Evolutionary conservation across 192 early-diverging fungal genomes (phyloP).

Genomic region (Rhizophagus clarus): DNA sequence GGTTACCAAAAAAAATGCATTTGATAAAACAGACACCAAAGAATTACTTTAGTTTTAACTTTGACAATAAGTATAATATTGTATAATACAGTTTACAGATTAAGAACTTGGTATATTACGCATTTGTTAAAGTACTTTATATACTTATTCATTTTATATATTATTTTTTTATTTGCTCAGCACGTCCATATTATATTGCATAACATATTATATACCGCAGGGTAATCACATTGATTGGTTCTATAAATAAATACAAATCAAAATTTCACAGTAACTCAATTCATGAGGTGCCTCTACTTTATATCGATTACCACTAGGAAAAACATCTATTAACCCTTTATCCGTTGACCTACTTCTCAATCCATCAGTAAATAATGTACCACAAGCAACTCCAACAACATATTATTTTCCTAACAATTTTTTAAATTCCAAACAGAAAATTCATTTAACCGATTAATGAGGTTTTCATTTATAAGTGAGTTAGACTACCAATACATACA

Average conservation of each 20-base stretch:
- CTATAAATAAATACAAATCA: neutral
- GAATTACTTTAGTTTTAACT: no score
- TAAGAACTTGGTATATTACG: no score
- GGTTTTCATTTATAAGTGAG: slow-evolving; percentile 17
- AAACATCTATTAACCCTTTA: slow-evolving; percentile 23
- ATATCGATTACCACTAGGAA: slow-evolving; percentile 16
- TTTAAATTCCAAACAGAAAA: slow-evolving; percentile 12
- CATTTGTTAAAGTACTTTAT: no score
- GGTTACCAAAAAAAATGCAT: no score
- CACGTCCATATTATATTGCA: no score
- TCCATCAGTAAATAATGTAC: neutral
- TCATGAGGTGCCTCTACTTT: slow-evolving; percentile 4
- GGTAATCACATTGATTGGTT: neutral
- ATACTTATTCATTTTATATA: no score
- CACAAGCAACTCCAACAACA: slow-evolving; percentile 26
- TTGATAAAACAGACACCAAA: no score
- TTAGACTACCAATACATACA: neutral
- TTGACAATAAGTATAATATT: no score
- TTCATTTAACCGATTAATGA: slow-evolving; percentile 17
- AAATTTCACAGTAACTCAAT: neutral
- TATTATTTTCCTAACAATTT: slow-evolving; percentile 18
- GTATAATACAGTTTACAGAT: no score
- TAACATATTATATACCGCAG: no score
- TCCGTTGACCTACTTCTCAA: neutral
- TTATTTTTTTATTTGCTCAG: no score